Percentiles rank a stretch among this genome's conserved stretches.
Evolutionary conservation across 2,329 filamentous ascomycete genomes (phyloP).

Genomic region (Dothiorella sarmentorum): DNA sequence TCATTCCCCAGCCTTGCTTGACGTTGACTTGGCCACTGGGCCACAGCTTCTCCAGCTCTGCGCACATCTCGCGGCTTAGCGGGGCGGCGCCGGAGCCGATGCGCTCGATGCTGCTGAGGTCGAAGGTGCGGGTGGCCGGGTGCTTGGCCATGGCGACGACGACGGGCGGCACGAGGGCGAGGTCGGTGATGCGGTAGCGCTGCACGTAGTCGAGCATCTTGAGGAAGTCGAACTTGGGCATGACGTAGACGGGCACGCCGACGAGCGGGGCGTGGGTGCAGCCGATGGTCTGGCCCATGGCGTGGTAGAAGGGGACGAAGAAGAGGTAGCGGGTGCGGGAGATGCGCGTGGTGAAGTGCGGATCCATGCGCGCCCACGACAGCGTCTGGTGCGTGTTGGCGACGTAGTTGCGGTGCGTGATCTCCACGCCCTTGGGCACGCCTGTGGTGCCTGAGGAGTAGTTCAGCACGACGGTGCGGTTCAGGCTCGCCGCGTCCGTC

Average conservation of each 20-base stretch:
- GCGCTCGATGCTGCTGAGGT: constrained; percentile 62
- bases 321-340: constrained; percentile 52
- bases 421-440: constrained; percentile 78
- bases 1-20: constrained; percentile 85
- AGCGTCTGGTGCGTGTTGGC: constrained; percentile 64
- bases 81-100: constrained; percentile 69
- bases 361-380: constrained; percentile 45
- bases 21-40: constrained; percentile 48
- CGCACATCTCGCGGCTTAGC: constrained; percentile 39
- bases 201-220: constrained; percentile 67
- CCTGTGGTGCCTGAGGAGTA: constrained; percentile 79
- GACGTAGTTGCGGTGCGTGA: constrained; percentile 74
- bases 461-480: constrained; percentile 66
- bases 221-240: constrained; percentile 73
- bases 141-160: constrained; percentile 70
- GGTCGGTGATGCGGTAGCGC: constrained; percentile 63
- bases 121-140: constrained; percentile 61
- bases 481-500: constrained; percentile 45
- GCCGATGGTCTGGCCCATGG: constrained; percentile 63
- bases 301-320: constrained; percentile 62
- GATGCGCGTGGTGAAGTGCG: constrained; percentile 47
- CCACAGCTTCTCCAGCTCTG: constrained; percentile 58
- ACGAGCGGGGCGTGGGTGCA: constrained; percentile 57
- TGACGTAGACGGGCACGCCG: constrained; percentile 69
- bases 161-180: constrained; percentile 71